Percentiles rank a stretch among this genome's conserved stretches.
Conservation (phyloP, 768 basidiomycete genomes). For the Coprinopsis cinerea region DNA sequence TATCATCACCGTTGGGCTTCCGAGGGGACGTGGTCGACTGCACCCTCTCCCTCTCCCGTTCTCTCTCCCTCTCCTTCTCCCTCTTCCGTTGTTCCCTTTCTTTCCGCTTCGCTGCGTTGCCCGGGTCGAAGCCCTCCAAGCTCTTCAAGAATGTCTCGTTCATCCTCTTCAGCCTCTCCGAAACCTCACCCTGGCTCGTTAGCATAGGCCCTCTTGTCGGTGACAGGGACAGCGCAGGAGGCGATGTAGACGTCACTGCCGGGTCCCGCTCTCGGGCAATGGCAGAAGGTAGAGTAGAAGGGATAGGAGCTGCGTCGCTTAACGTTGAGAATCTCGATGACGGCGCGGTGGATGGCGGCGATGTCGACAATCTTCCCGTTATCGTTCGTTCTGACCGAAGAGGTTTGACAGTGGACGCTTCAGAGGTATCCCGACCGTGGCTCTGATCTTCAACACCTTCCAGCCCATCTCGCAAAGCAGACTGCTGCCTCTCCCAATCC, state of each 20-base stretch:
- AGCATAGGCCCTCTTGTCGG: slow-evolving; percentile 45
- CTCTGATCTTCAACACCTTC: background rate
- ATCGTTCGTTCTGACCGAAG: background rate
- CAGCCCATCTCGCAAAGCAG: background rate
- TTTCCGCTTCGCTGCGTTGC: slow-evolving; percentile 8
- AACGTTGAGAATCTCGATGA: slow-evolving; percentile 10
- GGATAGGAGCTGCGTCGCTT: slow-evolving; percentile 1
- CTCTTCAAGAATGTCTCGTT: slow-evolving; percentile 62
- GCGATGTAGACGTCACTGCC: slow-evolving; percentile 13
- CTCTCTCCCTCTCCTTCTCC: slow-evolving; percentile 6
- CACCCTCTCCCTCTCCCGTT: background rate
- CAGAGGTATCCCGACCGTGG: slow-evolving; percentile 1
- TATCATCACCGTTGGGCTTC: background rate
- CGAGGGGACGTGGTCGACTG: too few relatives aligned
- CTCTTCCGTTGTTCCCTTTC: slow-evolving; percentile 10
- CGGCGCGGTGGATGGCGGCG: slow-evolving; percentile 1
- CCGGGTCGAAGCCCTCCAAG: slow-evolving; percentile 42
- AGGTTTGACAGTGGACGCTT: background rate
- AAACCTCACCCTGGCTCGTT: slow-evolving; percentile 61
- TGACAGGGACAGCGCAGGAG: slow-evolving; percentile 16
- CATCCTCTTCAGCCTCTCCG: slow-evolving; percentile 59
- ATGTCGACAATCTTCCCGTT: background rate
- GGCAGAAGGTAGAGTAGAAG: background rate
- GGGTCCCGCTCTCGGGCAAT: background rate
- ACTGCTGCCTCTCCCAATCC: slow-evolving; percentile 9